Evolutionary conservation across 2,329 filamentous ascomycete species (phyloP).

Genomic region (Lasiodiplodia theobromae): DNA sequence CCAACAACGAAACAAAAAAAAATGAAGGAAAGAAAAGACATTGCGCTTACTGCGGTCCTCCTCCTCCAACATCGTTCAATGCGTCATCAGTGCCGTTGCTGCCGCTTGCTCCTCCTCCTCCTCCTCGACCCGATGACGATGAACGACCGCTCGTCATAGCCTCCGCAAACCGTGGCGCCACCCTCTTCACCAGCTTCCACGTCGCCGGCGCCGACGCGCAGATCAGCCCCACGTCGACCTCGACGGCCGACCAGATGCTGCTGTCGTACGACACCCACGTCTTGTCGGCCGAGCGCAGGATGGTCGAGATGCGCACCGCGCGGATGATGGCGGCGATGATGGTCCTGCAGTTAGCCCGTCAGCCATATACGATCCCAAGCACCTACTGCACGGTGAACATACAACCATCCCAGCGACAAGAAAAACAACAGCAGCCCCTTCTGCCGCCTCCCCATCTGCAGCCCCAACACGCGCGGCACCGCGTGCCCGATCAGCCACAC

Average conservation of each 20-base stretch:
- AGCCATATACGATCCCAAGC: too few relatives aligned
- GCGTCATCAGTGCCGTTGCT: too few relatives aligned
- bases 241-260: background rate
- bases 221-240: background rate
- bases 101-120: too few relatives aligned
- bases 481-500: background rate
- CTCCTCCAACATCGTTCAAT: too few relatives aligned
- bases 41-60: too few relatives aligned
- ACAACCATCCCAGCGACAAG: background rate
- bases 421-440: background rate
- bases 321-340: background rate
- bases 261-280: background rate
- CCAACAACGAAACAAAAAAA: background rate
- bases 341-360: too few relatives aligned
- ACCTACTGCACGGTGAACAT: too few relatives aligned
- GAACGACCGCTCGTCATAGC: background rate
- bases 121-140: too few relatives aligned
- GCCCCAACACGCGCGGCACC: background rate
- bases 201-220: background rate
- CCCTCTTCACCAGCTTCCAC: background rate
- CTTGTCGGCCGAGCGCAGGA: background rate
- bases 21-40: background rate
- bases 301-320: background rate
- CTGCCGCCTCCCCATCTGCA: background rate
- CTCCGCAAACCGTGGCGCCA: background rate